Percentiles rank a stretch among this genome's conserved stretches.
These are phyloP conservation scores for Plantago major DNA, from an alignment of 257 asterid species.

Conservation along the genomic window DNA sequence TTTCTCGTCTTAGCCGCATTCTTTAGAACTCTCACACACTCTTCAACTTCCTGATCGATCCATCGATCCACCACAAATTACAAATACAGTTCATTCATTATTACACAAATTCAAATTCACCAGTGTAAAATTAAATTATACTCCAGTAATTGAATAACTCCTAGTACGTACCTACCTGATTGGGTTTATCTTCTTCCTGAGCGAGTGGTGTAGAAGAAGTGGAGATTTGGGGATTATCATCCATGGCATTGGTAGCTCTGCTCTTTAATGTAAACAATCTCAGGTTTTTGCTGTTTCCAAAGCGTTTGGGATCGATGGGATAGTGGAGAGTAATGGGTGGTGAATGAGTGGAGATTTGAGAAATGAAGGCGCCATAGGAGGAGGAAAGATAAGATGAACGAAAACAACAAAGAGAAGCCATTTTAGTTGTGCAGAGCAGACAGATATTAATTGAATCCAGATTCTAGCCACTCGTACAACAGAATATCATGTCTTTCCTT, in stretches of 20 bases:
- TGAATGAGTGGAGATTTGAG: constrained; percentile 1
- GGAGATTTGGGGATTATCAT: constrained; percentile 32
- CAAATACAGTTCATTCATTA: no score
- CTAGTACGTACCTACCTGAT: constrained; percentile 39
- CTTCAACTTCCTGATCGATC: constrained; percentile 57
- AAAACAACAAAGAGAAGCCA: constrained; percentile 26
- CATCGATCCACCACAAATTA: no score
- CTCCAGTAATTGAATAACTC: neutral
- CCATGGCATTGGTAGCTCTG: constrained; percentile 35
- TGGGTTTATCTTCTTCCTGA: constrained; percentile 34
- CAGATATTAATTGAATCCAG: neutral
- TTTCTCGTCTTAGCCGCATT: constrained; percentile 84
- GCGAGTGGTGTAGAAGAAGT: constrained; percentile 31
- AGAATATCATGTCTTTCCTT: no score
- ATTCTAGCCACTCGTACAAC: neutral
- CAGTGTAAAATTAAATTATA: neutral
- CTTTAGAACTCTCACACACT: constrained; percentile 61
- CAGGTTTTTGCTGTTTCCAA: constrained; percentile 8
- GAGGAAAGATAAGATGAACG: constrained; percentile 22
- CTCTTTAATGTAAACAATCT: constrained; percentile 21
- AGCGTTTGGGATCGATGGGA: constrained; percentile 13
- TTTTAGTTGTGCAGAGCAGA: constrained; percentile 2
- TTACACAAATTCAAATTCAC: neutral
- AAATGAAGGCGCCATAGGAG: neutral
- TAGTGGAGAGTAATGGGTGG: constrained; percentile 5